A percentile compares a stretch with the other conserved stretches of the same genome.
phyloP scores from a whole-genome alignment of 2,329 filamentous ascomycete genomes.

The Diaporthe capsici region DNA sequence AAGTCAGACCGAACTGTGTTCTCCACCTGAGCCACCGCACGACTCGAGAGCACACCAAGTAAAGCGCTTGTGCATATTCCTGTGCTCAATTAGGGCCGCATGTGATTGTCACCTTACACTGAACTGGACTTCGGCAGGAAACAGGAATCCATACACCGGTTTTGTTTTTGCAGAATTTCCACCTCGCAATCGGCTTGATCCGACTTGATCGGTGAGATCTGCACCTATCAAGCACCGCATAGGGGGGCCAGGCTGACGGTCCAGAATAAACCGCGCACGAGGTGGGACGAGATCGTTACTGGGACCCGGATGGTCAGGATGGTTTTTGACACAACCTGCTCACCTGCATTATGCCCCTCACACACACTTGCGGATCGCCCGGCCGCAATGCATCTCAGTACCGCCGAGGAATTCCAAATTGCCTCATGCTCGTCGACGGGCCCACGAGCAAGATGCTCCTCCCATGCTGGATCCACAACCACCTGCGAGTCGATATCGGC shows the following conservation, averaged over 20 bases:
- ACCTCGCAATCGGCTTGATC: constrained; percentile 3
- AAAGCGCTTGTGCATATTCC: background rate
- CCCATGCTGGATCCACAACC: constrained; percentile 4
- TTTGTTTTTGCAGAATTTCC: background rate
- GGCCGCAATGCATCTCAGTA: constrained; percentile 7
- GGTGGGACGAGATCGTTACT: background rate
- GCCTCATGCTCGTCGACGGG: constrained; percentile 19
- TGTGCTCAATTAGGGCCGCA: background rate
- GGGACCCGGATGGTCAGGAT: background rate
- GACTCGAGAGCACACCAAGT: constrained; percentile 2
- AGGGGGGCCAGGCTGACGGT: background rate
- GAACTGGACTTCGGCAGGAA: too few species aligned
- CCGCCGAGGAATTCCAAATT: constrained; percentile 3
- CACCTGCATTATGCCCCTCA: background rate
- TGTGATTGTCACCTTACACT: background rate
- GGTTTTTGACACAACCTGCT: background rate
- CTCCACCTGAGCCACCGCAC: constrained; percentile 5
- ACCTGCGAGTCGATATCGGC: constrained; percentile 20
- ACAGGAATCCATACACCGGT: constrained; percentile 22
- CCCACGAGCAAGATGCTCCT: constrained; percentile 7
- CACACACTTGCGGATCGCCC: constrained; percentile 7
- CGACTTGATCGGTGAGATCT: background rate
- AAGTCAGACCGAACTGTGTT: constrained; percentile 7
- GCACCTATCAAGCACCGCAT: background rate
- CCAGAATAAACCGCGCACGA: background rate